Percentiles rank a stretch among this genome's conserved stretches.
phyloP scores from a whole-genome alignment of 306 rosid species.

The Betula pendula region DNA sequence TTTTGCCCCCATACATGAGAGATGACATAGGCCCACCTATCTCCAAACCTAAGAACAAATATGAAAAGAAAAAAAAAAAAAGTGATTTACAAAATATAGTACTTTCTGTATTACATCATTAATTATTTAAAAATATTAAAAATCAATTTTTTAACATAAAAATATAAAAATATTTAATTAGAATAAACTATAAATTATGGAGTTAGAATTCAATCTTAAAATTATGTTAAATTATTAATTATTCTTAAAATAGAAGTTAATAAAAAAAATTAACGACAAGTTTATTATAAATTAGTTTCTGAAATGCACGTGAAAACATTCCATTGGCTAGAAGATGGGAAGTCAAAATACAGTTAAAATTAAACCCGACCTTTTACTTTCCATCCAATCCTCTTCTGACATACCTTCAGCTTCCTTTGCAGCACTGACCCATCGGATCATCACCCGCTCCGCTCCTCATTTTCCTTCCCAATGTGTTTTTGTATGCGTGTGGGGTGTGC shows the following conservation, averaged over 20 bases:
- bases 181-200: too few species aligned
- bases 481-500: neutral
- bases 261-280: too few species aligned
- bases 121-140: too few species aligned
- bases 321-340: neutral
- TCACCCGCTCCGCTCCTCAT: constrained; percentile 24
- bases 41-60: too few species aligned
- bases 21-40: too few species aligned
- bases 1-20: too few species aligned
- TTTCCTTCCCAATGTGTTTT: constrained; percentile 40
- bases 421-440: constrained; percentile 41
- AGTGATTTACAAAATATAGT: too few species aligned
- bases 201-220: neutral
- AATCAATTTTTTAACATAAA: too few species aligned
- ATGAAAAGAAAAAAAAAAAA: too few species aligned
- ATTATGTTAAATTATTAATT: too few species aligned
- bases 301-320: neutral
- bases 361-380: neutral
- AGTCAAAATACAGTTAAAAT: neutral
- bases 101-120: too few species aligned
- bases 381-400: constrained; percentile 31
- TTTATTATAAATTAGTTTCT: neutral
- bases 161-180: too few species aligned
- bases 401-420: constrained; percentile 2
- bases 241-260: neutral